A percentile compares a stretch with the other conserved stretches of the same genome.
Conservation (phyloP, 2,329 filamentous ascomycete genomes). For the Curvularia hawaiiensis region DNA sequence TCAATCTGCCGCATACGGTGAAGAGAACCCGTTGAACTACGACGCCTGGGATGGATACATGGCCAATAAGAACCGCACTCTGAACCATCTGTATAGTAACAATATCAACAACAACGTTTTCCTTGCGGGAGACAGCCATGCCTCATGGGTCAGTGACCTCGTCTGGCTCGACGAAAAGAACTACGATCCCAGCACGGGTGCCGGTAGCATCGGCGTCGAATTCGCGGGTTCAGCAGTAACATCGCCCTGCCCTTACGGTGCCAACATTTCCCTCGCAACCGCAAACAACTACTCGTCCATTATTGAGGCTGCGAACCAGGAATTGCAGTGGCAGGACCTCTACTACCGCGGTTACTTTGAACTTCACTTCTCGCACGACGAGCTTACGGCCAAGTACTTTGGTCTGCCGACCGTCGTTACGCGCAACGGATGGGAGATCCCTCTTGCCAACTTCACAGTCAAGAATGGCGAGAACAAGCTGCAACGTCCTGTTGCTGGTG, state of each 20-base stretch:
- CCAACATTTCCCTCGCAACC: conserved; percentile 59
- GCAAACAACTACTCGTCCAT: conserved; percentile 53
- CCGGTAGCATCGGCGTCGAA: conserved; percentile 53
- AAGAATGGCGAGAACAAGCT: conserved; percentile 65
- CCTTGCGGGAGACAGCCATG: conserved; percentile 72
- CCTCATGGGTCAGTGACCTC: conserved; percentile 60
- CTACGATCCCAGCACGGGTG: conserved; percentile 49
- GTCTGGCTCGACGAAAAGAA: conserved; percentile 51
- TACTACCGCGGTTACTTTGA: conserved; percentile 78
- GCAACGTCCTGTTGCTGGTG: conserved; percentile 55
- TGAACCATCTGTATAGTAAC: conserved; percentile 69
- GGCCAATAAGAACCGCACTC: conserved; percentile 72
- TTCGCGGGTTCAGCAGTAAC: conserved; percentile 70
- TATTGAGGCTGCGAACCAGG: conserved; percentile 57
- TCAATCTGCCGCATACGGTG: conserved; percentile 52
- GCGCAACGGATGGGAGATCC: conserved; percentile 68
- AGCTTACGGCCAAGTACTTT: conserved; percentile 68
- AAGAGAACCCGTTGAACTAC: conserved; percentile 57
- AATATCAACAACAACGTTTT: conserved; percentile 75
- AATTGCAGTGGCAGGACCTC: conserved; percentile 74
- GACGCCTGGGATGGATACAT: conserved; percentile 71
- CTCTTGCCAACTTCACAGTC: conserved; percentile 73
- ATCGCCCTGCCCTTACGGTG: conserved; percentile 63
- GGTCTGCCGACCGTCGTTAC: conserved; percentile 64
- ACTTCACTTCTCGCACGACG: conserved; percentile 59